These are phyloP conservation scores for Cocos nucifera DNA, from an alignment of 176 grass and related monocot species.

Conservation along the genomic window DNA sequence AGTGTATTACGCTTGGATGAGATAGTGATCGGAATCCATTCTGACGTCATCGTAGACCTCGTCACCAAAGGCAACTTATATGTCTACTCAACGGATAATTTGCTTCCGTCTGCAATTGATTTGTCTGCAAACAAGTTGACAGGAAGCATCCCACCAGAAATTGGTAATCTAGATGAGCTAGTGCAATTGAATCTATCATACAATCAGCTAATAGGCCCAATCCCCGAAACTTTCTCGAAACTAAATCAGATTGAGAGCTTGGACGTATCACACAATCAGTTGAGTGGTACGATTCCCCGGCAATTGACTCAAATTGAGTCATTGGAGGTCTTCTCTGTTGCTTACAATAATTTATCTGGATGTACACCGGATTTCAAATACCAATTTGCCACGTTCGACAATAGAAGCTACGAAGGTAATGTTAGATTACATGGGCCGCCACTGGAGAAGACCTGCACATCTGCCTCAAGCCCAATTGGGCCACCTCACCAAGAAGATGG, in stretches of 20 bases:
- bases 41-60: too few relatives aligned
- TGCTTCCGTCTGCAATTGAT: slow-evolving; percentile 15
- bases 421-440: background rate
- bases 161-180: too few relatives aligned
- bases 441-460: background rate
- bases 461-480: background rate
- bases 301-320: background rate
- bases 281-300: slow-evolving; percentile 1
- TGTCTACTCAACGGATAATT: background rate
- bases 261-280: background rate
- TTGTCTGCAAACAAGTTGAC: slow-evolving; percentile 11
- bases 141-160: background rate
- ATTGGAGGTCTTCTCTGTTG: background rate
- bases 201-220: too few relatives aligned
- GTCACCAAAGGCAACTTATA: background rate
- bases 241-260: too few relatives aligned
- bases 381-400: slow-evolving; percentile 13
- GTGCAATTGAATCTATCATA: too few relatives aligned
- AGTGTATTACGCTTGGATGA: too few relatives aligned
- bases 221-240: too few relatives aligned
- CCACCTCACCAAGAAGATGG: background rate
- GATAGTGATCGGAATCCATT: too few relatives aligned
- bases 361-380: slow-evolving; percentile 5
- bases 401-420: slow-evolving; percentile 11
- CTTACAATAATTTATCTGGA: slow-evolving; percentile 29